A percentile compares a stretch with the other conserved stretches of the same genome.
Conservation (phyloP, 2,329 filamentous ascomycete species). For the Ophiostoma sp. region DNA sequence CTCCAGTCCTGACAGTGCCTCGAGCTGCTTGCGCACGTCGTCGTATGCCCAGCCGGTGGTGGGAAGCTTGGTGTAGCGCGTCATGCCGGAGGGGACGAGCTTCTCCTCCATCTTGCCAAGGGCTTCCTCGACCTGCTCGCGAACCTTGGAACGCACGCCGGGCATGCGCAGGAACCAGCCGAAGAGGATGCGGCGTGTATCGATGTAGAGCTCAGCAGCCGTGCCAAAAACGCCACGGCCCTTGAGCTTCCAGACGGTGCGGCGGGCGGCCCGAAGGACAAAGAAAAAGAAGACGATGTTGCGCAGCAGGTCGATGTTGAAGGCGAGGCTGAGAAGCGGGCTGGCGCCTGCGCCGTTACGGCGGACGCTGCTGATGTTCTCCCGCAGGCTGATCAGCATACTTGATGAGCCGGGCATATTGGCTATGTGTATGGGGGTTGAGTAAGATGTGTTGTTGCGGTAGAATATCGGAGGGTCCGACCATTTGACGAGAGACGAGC, state of each 20-base stretch:
- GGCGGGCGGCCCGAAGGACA: slow-evolving; percentile 74
- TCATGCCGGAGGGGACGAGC: slow-evolving; percentile 65
- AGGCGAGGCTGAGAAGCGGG: slow-evolving; percentile 44
- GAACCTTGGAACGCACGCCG: slow-evolving; percentile 78
- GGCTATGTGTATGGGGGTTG: slow-evolving; percentile 11
- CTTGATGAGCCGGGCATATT: slow-evolving; percentile 62
- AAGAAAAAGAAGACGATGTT: slow-evolving; percentile 89
- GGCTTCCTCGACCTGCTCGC: slow-evolving; percentile 75
- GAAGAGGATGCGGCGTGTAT: slow-evolving; percentile 68
- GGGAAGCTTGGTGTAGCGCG: slow-evolving; percentile 67
- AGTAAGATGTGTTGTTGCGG: not conserved
- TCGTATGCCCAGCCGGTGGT: slow-evolving; percentile 79
- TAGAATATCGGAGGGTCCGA: not conserved
- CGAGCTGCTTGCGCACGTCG: slow-evolving; percentile 71
- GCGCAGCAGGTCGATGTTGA: slow-evolving; percentile 69
- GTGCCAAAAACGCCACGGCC: slow-evolving; percentile 84
- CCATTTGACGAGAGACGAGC: not conserved
- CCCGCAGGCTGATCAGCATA: slow-evolving; percentile 65
- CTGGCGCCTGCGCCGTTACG: slow-evolving; percentile 44
- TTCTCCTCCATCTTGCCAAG: slow-evolving; percentile 77
- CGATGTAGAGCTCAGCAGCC: slow-evolving; percentile 65
- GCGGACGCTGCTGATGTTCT: slow-evolving; percentile 58
- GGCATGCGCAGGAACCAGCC: slow-evolving; percentile 80
- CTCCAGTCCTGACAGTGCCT: slow-evolving; percentile 74
- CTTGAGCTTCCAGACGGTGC: slow-evolving; percentile 74